Conservation (phyloP, 306 rosid species). For the Coriaria nepalensis region DNA sequence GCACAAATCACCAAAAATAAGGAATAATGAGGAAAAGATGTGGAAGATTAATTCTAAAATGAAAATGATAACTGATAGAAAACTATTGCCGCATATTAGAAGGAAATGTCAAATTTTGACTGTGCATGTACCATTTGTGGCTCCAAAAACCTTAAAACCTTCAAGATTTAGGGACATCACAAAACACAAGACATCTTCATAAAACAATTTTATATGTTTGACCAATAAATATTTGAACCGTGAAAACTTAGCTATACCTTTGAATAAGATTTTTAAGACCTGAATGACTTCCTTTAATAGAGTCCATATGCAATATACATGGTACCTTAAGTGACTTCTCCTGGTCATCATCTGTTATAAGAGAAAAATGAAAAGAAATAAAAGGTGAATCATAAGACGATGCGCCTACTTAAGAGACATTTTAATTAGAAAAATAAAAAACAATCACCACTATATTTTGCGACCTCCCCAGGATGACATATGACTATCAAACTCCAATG, state of each 20-base stretch:
- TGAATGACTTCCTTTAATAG: conserved; percentile 79
- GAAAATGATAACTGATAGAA: too few species aligned
- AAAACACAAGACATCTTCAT: too few species aligned
- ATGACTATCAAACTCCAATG: conserved; percentile 92
- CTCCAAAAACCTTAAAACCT: too few species aligned
- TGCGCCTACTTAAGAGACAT: too few species aligned
- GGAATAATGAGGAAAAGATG: not conserved
- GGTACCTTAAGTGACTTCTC: conserved; percentile 46
- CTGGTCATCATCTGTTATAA: conserved; percentile 44
- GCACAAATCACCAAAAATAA: conserved; percentile 1
- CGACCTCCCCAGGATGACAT: conserved; percentile 82
- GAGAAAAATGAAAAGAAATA: conserved; percentile 10
- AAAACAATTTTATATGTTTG: too few species aligned
- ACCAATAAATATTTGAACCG: conserved; percentile 5
- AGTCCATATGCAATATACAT: conserved; percentile 93
- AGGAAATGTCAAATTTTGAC: too few species aligned
- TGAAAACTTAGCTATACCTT: conserved; percentile 39
- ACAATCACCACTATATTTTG: conserved; percentile 48
- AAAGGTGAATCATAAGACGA: too few species aligned
- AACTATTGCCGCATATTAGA: too few species aligned
- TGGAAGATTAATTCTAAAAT: too few species aligned
- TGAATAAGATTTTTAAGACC: conserved; percentile 85
- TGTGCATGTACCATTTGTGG: too few species aligned
- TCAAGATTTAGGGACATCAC: too few species aligned
- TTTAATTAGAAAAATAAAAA: not conserved